Percentiles rank a stretch among this genome's conserved stretches.
Conservation (phyloP, 2,329 filamentous ascomycete species). For the Aspergillus alliaceus region DNA sequence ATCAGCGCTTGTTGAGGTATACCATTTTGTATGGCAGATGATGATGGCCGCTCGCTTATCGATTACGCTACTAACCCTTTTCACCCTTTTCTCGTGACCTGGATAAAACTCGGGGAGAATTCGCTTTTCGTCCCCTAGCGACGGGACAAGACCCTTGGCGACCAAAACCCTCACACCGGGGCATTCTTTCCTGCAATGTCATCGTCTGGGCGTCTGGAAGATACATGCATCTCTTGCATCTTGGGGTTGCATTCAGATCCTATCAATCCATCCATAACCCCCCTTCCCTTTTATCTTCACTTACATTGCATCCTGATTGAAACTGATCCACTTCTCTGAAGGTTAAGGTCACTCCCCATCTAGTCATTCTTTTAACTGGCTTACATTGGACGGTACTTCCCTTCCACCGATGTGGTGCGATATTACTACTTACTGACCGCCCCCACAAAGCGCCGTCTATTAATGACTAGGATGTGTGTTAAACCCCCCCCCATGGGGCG, state of each 20-base stretch:
- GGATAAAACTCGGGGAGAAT: not conserved
- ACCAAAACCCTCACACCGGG: conserved; percentile 3
- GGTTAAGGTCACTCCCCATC: not conserved
- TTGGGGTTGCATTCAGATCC: not conserved
- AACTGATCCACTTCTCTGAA: not conserved
- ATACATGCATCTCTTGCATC: not conserved
- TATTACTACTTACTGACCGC: not conserved
- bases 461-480: not conserved
- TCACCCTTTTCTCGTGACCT: conserved; percentile 1
- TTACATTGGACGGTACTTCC: not conserved
- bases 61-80: too few species aligned
- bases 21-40: too few species aligned
- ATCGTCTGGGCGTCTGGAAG: not conserved
- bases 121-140: not conserved
- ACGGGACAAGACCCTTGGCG: not conserved
- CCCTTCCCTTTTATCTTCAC: too few species aligned
- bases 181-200: too few species aligned
- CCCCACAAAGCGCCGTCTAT: not conserved
- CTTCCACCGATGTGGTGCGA: not conserved
- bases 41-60: too few species aligned
- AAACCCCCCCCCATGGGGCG: not conserved
- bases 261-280: not conserved
- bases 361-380: not conserved
- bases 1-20: too few species aligned
- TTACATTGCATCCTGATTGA: too few species aligned